phyloP scores from a whole-genome alignment of 1,284 basidiomycete species.

The Cutaneotrichosporon mucoides region DNA sequence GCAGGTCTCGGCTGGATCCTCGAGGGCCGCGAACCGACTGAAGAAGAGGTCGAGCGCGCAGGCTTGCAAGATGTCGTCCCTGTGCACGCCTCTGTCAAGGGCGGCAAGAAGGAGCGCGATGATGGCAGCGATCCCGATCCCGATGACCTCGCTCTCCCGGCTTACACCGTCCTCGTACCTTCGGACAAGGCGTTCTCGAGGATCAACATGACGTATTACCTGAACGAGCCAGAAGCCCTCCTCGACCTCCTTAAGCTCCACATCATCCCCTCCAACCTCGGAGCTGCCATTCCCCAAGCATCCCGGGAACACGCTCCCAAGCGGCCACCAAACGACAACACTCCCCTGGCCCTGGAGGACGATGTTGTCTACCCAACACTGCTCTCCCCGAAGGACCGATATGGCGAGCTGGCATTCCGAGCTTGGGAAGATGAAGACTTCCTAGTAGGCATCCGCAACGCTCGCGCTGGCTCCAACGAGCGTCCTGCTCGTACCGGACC shows the following conservation, averaged over 20 bases:
- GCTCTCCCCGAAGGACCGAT: slow-evolving; percentile 59
- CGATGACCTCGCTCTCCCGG: slow-evolving; percentile 43
- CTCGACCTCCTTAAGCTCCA: slow-evolving; percentile 78
- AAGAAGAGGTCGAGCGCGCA: slow-evolving; percentile 47
- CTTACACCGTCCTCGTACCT: slow-evolving; percentile 80
- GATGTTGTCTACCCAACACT: slow-evolving; percentile 70
- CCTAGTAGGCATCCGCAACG: slow-evolving; percentile 83
- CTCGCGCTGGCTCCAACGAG: slow-evolving; percentile 59
- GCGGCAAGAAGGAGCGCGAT: slow-evolving; percentile 49
- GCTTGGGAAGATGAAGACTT: slow-evolving; percentile 54
- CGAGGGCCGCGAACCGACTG: slow-evolving; percentile 71
- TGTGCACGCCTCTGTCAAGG: neutral
- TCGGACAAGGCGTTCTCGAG: slow-evolving; percentile 86
- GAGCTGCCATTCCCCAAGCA: slow-evolving; percentile 3
- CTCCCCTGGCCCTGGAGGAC: slow-evolving; percentile 67
- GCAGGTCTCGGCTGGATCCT: slow-evolving; percentile 86
- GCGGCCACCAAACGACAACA: slow-evolving; percentile 39
- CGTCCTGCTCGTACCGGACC: slow-evolving; percentile 58
- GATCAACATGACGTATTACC: slow-evolving; percentile 77
- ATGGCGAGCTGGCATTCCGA: slow-evolving; percentile 77
- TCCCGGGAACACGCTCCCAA: neutral
- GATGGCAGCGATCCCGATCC: slow-evolving; percentile 16
- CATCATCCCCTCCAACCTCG: slow-evolving; percentile 60
- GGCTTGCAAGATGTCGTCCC: slow-evolving; percentile 45
- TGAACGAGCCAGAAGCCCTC: slow-evolving; percentile 60